Evolutionary conservation across 345 rosid species (phyloP).

Genomic region (Populus pruinosa): DNA sequence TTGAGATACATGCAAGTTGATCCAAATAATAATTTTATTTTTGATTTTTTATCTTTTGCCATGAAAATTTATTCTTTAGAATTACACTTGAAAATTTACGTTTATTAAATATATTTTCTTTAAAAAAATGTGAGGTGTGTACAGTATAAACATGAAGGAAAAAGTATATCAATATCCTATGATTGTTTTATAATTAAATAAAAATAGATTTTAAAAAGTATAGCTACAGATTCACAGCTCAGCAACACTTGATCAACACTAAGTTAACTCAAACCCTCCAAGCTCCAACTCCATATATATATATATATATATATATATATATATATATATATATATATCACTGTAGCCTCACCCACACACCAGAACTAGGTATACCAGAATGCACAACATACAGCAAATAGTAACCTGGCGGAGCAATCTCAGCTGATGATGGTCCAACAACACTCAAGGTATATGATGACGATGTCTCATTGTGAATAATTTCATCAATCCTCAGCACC

Average conservation of each 20-base stretch:
- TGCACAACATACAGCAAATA: conserved; percentile 72
- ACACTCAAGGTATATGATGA: conserved; percentile 16
- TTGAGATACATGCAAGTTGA: too few relatives aligned
- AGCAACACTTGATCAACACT: not conserved
- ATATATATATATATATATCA: conserved; percentile 9
- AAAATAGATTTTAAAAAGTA: too few relatives aligned
- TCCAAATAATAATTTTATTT: too few relatives aligned
- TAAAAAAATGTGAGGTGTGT: too few relatives aligned
- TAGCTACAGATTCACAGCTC: too few relatives aligned
- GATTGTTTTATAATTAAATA: too few relatives aligned
- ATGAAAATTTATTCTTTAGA: too few relatives aligned
- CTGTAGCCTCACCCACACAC: conserved; percentile 61
- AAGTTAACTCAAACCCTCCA: not conserved
- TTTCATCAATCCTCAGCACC: conserved; percentile 32
- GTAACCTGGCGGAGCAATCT: conserved; percentile 74
- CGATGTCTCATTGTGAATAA: not conserved
- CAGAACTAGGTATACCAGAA: conserved; percentile 59
- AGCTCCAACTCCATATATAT: not conserved
- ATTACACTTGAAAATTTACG: fast-evolving
- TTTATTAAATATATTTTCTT: too few relatives aligned
- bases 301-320: conserved; percentile 2
- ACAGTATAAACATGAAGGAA: too few relatives aligned
- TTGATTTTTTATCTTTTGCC: too few relatives aligned
- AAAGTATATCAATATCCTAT: too few relatives aligned
- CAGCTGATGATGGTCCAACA: conserved; percentile 48